Evolutionary conservation across 352 stramenopile species (phyloP).

Genomic region (Pythium biforme): DNA sequence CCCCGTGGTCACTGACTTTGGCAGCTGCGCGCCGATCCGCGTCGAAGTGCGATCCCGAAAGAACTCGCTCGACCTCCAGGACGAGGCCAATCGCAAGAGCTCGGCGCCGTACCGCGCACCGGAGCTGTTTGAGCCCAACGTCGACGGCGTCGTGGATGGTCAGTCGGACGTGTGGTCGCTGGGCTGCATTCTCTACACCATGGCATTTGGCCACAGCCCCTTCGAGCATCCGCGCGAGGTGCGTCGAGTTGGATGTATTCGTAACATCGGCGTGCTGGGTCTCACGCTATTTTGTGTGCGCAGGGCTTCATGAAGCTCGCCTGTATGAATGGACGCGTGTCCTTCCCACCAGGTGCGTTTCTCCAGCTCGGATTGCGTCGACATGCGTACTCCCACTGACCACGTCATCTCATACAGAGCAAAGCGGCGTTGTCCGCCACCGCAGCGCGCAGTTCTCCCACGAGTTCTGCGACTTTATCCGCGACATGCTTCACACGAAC

Average conservation of each 20-base stretch:
- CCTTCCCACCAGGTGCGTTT: conserved; percentile 62
- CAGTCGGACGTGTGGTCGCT: conserved; percentile 86
- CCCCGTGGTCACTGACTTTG: conserved; percentile 85
- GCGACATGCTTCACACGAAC: conserved; percentile 84
- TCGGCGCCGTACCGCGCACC: conserved; percentile 80
- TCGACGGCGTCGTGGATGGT: conserved; percentile 66
- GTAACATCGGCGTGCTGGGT: background rate
- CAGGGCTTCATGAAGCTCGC: conserved; percentile 85
- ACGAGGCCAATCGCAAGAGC: conserved; percentile 81
- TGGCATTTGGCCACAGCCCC: conserved; percentile 80
- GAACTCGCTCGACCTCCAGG: conserved; percentile 76
- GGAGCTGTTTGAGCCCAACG: conserved; percentile 76
- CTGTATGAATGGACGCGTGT: conserved; percentile 73
- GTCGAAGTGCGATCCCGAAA: conserved; percentile 65
- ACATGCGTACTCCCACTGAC: too few species aligned
- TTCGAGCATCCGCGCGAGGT: conserved; percentile 80
- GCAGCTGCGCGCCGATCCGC: conserved; percentile 68
- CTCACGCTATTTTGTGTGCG: background rate
- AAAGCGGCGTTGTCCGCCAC: conserved; percentile 63
- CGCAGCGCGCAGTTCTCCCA: conserved; percentile 63
- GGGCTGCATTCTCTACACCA: conserved; percentile 82
- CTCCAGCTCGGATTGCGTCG: too few species aligned
- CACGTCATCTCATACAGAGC: too few species aligned
- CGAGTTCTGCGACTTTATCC: conserved; percentile 88
- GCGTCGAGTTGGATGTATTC: conserved; percentile 1